Conservation (phyloP, 306 rosid species). For the Trichosanthes truncata region DNA sequence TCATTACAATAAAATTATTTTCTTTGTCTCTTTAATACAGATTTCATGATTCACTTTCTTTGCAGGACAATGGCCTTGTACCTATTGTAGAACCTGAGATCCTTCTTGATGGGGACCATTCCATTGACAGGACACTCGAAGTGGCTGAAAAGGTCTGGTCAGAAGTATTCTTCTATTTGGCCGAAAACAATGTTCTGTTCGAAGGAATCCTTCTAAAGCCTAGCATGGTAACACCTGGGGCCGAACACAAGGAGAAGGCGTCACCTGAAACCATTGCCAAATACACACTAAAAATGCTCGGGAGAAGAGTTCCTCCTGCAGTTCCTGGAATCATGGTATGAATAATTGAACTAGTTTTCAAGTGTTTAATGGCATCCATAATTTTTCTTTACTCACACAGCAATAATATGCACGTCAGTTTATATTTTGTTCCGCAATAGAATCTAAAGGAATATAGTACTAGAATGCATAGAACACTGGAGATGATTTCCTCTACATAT, state of each 20-base stretch:
- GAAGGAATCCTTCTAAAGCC: constrained; percentile 99
- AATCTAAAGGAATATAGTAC: neutral
- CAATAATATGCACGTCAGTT: neutral
- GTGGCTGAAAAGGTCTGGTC: constrained; percentile 99
- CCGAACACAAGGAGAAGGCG: constrained; percentile 89
- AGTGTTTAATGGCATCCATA: neutral
- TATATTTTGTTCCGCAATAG: neutral
- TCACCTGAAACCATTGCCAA: constrained; percentile 83
- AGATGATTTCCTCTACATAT: neutral
- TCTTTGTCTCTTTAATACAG: neutral
- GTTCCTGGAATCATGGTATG: constrained; percentile 98
- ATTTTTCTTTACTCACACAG: neutral
- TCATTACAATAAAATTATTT: neutral
- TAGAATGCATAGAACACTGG: neutral
- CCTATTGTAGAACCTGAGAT: constrained; percentile 99
- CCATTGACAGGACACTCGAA: constrained; percentile 86
- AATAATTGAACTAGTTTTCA: constrained; percentile 3
- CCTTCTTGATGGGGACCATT: constrained; percentile 97
- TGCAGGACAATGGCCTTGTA: constrained; percentile 96
- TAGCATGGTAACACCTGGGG: constrained; percentile 99
- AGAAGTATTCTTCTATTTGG: constrained; percentile 90
- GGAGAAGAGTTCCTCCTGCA: constrained; percentile 91
- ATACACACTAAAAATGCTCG: constrained; percentile 67
- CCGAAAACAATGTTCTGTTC: constrained; percentile 77
- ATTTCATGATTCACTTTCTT: neutral